These are phyloP conservation scores for Halophytophthora polymorphica DNA, from an alignment of 352 stramenopile species.

Conservation along the genomic window DNA sequence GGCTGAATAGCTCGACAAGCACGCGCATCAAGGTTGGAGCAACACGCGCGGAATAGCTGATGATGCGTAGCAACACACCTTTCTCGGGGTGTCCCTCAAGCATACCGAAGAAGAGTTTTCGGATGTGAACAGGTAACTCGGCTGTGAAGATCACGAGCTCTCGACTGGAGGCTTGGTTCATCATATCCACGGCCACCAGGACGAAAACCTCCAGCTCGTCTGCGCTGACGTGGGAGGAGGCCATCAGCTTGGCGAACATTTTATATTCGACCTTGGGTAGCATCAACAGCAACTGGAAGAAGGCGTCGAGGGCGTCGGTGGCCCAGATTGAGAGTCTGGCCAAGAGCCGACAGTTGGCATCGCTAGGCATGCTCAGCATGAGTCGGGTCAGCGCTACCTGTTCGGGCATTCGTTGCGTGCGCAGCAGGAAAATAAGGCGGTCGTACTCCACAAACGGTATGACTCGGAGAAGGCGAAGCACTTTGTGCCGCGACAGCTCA, in stretches of 20 bases:
- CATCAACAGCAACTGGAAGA: constrained; percentile 64
- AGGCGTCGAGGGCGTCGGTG: constrained; percentile 46
- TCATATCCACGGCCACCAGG: constrained; percentile 53
- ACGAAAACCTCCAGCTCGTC: constrained; percentile 42
- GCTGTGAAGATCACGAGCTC: constrained; percentile 60
- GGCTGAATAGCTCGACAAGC: constrained; percentile 42
- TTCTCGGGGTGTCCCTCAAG: constrained; percentile 36
- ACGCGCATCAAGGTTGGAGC: constrained; percentile 35
- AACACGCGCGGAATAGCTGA: constrained; percentile 45
- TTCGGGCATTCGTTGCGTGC: constrained; percentile 51
- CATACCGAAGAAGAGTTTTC: constrained; percentile 56
- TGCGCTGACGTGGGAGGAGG: constrained; percentile 38
- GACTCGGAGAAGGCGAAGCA: constrained; percentile 39
- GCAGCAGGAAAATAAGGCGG: constrained; percentile 41
- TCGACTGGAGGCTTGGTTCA: constrained; percentile 68
- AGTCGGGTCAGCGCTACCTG: constrained; percentile 57
- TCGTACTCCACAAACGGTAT: constrained; percentile 35
- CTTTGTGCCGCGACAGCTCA: constrained; percentile 39
- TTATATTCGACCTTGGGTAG: constrained; percentile 63
- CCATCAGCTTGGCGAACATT: constrained; percentile 47
- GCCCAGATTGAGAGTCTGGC: constrained; percentile 34
- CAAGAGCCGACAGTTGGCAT: constrained; percentile 47
- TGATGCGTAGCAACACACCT: constrained; percentile 55
- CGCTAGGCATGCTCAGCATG: constrained; percentile 49
- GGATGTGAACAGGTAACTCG: constrained; percentile 34